A percentile compares a stretch with the other conserved stretches of the same genome.
These are phyloP conservation scores for Penicillium egyptiacum DNA, from an alignment of 495 filamentous ascomycete genomes.

Conservation along the genomic window DNA sequence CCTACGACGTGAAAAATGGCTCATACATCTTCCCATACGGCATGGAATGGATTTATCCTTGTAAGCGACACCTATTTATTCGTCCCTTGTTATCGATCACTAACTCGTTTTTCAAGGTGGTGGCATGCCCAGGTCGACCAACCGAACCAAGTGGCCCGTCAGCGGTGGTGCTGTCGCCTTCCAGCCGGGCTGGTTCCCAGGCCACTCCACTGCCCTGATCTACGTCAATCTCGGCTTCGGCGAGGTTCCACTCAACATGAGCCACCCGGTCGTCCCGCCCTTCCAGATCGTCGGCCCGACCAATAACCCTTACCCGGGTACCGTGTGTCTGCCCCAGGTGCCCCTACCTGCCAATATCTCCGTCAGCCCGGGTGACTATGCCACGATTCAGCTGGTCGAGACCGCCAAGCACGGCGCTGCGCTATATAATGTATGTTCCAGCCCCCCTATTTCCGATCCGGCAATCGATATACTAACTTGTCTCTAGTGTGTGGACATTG, in stretches of 20 bases:
- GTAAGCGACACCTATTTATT: conserved; percentile 51
- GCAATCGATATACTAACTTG: conserved; percentile 17
- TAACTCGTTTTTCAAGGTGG: conserved; percentile 60
- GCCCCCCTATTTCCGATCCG: background rate
- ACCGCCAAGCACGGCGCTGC: conserved; percentile 84
- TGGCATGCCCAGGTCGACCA: conserved; percentile 72
- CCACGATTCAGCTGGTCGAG: conserved; percentile 94
- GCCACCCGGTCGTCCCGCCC: conserved; percentile 74
- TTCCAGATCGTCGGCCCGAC: conserved; percentile 85
- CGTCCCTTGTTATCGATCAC: background rate
- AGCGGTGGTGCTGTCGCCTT: conserved; percentile 81
- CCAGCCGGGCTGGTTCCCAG: conserved; percentile 94
- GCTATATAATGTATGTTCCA: conserved; percentile 77
- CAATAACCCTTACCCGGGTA: conserved; percentile 79
- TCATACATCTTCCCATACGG: conserved; percentile 71
- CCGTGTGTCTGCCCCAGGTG: conserved; percentile 86
- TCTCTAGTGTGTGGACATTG: conserved; percentile 83
- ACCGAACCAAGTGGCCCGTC: conserved; percentile 90
- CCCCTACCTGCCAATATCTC: conserved; percentile 74
- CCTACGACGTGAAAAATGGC: conserved; percentile 40
- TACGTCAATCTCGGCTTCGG: conserved; percentile 96
- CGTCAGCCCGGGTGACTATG: conserved; percentile 79
- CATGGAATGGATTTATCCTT: conserved; percentile 99
- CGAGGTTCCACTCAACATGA: conserved; percentile 82
- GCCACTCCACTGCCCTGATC: conserved; percentile 79